Evolutionary conservation across 2,329 filamentous ascomycete species (phyloP).

Genomic region (Sporothrix globosa): DNA sequence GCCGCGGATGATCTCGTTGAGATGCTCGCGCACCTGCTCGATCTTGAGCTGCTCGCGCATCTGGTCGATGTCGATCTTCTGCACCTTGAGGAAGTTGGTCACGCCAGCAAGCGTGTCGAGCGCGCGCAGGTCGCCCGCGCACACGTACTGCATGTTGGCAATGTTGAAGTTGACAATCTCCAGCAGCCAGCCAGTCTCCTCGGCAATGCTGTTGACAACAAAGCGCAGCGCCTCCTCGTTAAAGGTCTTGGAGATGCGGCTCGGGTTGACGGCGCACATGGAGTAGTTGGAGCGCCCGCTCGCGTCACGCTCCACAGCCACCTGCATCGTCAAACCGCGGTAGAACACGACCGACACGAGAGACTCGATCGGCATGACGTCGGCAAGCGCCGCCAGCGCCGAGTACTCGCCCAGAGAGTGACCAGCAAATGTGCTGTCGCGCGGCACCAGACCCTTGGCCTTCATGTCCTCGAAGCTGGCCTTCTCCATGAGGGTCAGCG

Average conservation of each 20-base stretch:
- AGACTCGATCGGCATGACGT: slow-evolving; percentile 99
- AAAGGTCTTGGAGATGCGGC: slow-evolving; percentile 97
- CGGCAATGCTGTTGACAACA: slow-evolving; percentile 91
- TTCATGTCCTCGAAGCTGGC: slow-evolving; percentile 99
- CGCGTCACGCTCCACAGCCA: slow-evolving; percentile 94
- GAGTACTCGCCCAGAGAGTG: slow-evolving; percentile 99
- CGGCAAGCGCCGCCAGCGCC: slow-evolving; percentile 89
- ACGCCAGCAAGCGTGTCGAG: slow-evolving; percentile 77
- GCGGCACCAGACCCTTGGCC: slow-evolving; percentile 90
- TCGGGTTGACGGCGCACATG: slow-evolving; percentile 99
- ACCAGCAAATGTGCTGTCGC: slow-evolving; percentile 95
- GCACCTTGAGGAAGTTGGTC: slow-evolving; percentile 91
- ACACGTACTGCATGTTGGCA: slow-evolving; percentile 75
- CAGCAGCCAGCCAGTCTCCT: slow-evolving; percentile 91
- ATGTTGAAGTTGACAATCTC: slow-evolving; percentile 99
- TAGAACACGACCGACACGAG: slow-evolving; percentile 99
- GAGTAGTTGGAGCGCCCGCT: slow-evolving; percentile 95
- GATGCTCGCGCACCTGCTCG: slow-evolving; percentile 86
- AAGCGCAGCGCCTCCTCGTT: slow-evolving; percentile 97
- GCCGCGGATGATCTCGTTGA: slow-evolving; percentile 87
- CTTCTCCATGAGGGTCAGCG: slow-evolving; percentile 98
- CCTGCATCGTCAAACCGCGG: slow-evolving; percentile 98
- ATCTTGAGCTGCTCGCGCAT: slow-evolving; percentile 84
- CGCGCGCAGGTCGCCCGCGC: slow-evolving; percentile 69
- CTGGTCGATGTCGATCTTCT: slow-evolving; percentile 96